Conservation (phyloP, 495 filamentous ascomycete species). For the Neurospora sublineolata region DNA sequence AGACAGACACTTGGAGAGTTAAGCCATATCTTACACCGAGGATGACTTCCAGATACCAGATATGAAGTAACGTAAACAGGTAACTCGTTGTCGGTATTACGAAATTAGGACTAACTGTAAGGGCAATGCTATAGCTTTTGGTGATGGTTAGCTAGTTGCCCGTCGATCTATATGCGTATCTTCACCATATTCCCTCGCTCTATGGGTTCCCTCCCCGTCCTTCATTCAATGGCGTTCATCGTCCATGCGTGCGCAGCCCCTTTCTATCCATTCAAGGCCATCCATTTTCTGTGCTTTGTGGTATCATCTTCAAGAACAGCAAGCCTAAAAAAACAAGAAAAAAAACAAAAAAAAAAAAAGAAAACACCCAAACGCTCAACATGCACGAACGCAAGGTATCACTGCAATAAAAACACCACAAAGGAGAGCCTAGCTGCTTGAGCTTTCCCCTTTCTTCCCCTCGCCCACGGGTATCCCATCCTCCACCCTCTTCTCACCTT, state of each 20-base stretch:
- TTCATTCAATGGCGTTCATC: not conserved
- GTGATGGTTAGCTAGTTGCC: not conserved
- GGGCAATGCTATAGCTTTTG: not conserved
- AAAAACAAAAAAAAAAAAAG: not conserved
- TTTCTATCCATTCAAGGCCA: not conserved
- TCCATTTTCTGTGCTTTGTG: not conserved
- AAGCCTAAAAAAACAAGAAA: not conserved
- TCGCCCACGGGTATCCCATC: not conserved
- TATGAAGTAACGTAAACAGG: not conserved
- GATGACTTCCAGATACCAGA: not conserved
- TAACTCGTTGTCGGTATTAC: not conserved
- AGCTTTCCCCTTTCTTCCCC: not conserved
- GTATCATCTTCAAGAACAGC: not conserved
- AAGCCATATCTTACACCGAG: not conserved
- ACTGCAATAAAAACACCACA: not conserved
- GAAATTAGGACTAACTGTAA: not conserved
- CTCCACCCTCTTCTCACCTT: not conserved
- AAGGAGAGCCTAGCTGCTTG: not conserved
- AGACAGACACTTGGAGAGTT: not conserved
- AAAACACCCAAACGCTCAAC: not conserved
- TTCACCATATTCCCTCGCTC: not conserved
- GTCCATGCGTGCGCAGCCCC: not conserved
- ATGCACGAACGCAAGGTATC: not conserved
- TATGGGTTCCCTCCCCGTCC: not conserved
- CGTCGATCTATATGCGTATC: not conserved